phyloP scores from a whole-genome alignment of 805 yeast species.

The Kuraishia cidri region DNA sequence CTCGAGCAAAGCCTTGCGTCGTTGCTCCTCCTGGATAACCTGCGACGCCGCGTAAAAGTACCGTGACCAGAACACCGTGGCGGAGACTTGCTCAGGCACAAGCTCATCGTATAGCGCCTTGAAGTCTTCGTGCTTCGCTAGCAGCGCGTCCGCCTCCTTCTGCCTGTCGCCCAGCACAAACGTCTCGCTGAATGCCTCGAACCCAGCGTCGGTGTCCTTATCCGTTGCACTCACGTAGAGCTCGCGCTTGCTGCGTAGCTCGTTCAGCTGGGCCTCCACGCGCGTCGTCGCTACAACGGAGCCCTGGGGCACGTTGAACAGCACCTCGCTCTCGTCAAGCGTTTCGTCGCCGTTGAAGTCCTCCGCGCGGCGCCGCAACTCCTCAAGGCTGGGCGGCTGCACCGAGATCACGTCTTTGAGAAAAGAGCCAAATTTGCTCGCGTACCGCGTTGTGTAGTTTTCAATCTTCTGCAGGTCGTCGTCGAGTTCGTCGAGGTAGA shows the following conservation, averaged over 20 bases:
- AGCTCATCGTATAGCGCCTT: constrained; percentile 44
- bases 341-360: constrained; percentile 7
- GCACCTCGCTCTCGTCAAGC: constrained; percentile 22
- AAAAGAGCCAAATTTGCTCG: constrained; percentile 48
- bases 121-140: constrained; percentile 42
- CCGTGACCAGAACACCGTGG: constrained; percentile 64
- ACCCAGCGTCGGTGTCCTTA: no score
- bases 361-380: constrained; percentile 8
- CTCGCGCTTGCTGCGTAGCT: constrained; percentile 39
- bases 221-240: no score
- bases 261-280: constrained; percentile 54
- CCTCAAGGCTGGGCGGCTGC: constrained; percentile 9
- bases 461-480: constrained; percentile 68
- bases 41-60: constrained; percentile 48
- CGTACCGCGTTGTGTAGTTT: constrained; percentile 53
- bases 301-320: constrained; percentile 34
- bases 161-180: constrained; percentile 37
- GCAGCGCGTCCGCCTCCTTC: constrained; percentile 28
- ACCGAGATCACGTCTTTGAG: constrained; percentile 23
- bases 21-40: constrained; percentile 52
- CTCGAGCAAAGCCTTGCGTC: constrained; percentile 54
- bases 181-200: no score
- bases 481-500: constrained; percentile 64
- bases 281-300: constrained; percentile 36
- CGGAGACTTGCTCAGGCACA: constrained; percentile 57